phyloP scores from a whole-genome alignment of 169 alveolate species.

The Ichthyophthirius multifiliis region DNA sequence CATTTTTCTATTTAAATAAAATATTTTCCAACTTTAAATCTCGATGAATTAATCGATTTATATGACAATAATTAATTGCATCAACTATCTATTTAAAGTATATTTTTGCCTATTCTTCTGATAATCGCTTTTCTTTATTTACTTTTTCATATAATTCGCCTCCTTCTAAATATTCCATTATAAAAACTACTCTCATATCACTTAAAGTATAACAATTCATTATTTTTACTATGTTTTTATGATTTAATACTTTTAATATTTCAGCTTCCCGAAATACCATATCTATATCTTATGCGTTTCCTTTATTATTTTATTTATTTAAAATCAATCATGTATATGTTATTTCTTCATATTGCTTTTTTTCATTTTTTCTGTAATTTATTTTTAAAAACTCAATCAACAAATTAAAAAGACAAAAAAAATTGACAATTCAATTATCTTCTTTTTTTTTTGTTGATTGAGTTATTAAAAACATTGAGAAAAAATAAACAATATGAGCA shows the following conservation, averaged over 20 bases:
- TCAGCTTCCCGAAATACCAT: constrained; percentile 41
- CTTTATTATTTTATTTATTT: too few relatives aligned
- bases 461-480: too few relatives aligned
- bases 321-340: neutral
- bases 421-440: too few relatives aligned
- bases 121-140: constrained; percentile 30
- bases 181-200: constrained; percentile 50
- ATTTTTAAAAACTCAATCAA: too few relatives aligned
- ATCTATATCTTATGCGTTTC: constrained; percentile 35
- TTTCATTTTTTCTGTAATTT: too few relatives aligned
- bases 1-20: constrained; percentile 13
- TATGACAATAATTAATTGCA: constrained; percentile 71
- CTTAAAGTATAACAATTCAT: constrained; percentile 50
- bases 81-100: constrained; percentile 53
- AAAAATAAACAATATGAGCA: too few relatives aligned
- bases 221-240: constrained; percentile 55
- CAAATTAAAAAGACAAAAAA: too few relatives aligned
- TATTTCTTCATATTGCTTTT: too few relatives aligned
- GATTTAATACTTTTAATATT: constrained; percentile 35
- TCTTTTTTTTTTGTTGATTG: too few relatives aligned
- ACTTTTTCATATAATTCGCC: constrained; percentile 59
- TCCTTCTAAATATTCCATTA: constrained; percentile 75
- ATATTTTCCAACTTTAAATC: constrained; percentile 77
- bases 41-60: constrained; percentile 70
- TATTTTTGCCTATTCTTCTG: constrained; percentile 61